These are phyloP conservation scores for Cucumis variabilis DNA, from an alignment of 331 rosid species.

Conservation along the genomic window DNA sequence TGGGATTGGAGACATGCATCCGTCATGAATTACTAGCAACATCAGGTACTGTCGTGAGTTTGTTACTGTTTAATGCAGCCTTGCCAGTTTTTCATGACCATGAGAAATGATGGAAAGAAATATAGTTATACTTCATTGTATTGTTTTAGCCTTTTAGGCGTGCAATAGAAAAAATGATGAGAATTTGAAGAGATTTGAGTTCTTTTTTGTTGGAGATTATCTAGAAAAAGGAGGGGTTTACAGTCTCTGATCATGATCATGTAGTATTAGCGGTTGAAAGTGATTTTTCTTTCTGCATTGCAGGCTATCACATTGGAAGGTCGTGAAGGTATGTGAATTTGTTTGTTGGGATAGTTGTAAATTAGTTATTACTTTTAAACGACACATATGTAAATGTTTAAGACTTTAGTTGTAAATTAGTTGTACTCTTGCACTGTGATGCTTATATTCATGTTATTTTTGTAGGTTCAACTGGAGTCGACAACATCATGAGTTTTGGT, in stretches of 20 bases:
- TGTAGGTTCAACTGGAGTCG: too few species aligned
- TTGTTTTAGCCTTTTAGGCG: background rate
- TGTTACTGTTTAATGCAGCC: slow-evolving; percentile 27
- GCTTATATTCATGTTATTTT: too few species aligned
- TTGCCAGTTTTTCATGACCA: slow-evolving; percentile 20
- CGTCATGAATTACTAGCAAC: slow-evolving; percentile 86
- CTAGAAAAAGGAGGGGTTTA: background rate
- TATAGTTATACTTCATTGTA: background rate
- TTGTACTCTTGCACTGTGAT: too few species aligned
- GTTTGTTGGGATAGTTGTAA: too few species aligned
- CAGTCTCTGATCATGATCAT: background rate
- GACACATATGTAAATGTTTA: too few species aligned
- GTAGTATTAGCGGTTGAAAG: slow-evolving; percentile 27
- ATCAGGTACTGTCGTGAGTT: slow-evolving; percentile 62
- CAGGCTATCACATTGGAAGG: slow-evolving; percentile 98
- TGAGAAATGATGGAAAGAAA: background rate
- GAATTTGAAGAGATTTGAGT: background rate
- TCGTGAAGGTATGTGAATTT: too few species aligned
- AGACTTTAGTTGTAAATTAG: too few species aligned
- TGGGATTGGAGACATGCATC: slow-evolving; percentile 92
- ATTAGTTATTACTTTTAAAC: too few species aligned
- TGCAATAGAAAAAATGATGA: background rate
- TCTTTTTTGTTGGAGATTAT: background rate
- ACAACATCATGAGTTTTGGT: too few species aligned
- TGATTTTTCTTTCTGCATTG: background rate